phyloP scores from a whole-genome alignment of 192 early-diverging fungal genomes.

The Backusella sp. region DNA sequence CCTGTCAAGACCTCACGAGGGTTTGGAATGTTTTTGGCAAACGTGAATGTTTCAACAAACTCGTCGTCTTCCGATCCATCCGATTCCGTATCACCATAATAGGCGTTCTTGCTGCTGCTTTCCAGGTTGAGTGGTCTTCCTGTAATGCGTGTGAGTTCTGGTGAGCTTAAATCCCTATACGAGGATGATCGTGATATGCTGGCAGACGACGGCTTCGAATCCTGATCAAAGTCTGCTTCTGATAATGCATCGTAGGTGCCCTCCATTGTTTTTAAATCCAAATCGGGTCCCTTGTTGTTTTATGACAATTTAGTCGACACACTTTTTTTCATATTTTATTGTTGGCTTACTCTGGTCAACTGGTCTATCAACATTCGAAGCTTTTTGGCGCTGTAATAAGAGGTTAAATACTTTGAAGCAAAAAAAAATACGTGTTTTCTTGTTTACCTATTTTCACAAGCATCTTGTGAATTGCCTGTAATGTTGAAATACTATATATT shows the following conservation, averaged over 20 bases:
- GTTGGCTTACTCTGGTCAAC: not conserved
- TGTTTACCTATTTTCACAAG: not conserved
- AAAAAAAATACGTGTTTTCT: not conserved
- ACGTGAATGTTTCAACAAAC: not conserved
- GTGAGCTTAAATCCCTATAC: not conserved
- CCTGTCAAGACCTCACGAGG: conserved; percentile 14
- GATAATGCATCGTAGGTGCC: not conserved
- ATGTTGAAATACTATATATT: not conserved
- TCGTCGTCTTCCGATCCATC: conserved; percentile 13
- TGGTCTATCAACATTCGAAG: not conserved
- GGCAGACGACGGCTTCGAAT: not conserved
- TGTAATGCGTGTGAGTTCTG: not conserved
- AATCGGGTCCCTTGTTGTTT: not conserved
- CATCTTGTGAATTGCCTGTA: not conserved
- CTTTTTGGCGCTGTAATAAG: not conserved
- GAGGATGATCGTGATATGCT: not conserved
- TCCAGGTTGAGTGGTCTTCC: not conserved
- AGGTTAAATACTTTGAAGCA: not conserved
- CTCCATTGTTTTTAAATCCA: not conserved
- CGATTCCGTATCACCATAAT: not conserved
- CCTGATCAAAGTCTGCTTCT: not conserved
- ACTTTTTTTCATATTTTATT: not conserved
- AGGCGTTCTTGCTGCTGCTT: not conserved
- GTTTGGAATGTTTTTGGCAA: conserved; percentile 25
- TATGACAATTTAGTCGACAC: not conserved